phyloP scores from a whole-genome alignment of 1,284 basidiomycete species.

The Boletus semigastroideus region DNA sequence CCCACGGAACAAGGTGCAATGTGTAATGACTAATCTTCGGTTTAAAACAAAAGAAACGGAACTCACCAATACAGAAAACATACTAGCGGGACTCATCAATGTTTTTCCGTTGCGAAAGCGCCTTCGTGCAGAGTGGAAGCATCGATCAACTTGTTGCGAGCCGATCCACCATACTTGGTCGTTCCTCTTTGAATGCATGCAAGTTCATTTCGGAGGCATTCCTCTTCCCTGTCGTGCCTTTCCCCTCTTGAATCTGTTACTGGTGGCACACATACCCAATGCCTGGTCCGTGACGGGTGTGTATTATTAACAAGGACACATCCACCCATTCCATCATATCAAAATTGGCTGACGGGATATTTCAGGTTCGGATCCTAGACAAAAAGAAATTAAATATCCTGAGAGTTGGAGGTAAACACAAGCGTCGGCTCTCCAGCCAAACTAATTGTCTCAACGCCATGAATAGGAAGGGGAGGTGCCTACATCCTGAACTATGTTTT shows the following conservation, averaged over 20 bases:
- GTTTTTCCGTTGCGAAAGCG: not conserved
- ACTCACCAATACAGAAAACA: not conserved
- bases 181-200: not conserved
- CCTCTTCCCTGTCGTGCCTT: not conserved
- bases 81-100: not conserved
- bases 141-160: not conserved
- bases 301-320: not conserved
- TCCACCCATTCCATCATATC: not conserved
- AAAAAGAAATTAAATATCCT: not conserved
- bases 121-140: too few relatives aligned
- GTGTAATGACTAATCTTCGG: not conserved
- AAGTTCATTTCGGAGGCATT: constrained; percentile 1
- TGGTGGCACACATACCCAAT: not conserved
- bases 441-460: not conserved
- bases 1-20: constrained; percentile 2
- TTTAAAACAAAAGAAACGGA: constrained; percentile 16
- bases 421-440: not conserved
- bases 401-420: not conserved
- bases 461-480: not conserved
- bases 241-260: not conserved
- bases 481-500: not conserved
- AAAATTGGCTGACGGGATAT: not conserved
- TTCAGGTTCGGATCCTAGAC: not conserved
- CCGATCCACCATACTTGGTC: not conserved
- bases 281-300: not conserved